Percentiles rank a stretch among this genome's conserved stretches.
Evolutionary conservation across 1,139 yeast genomes (phyloP).

Genomic region (Yamadazyma sp.): DNA sequence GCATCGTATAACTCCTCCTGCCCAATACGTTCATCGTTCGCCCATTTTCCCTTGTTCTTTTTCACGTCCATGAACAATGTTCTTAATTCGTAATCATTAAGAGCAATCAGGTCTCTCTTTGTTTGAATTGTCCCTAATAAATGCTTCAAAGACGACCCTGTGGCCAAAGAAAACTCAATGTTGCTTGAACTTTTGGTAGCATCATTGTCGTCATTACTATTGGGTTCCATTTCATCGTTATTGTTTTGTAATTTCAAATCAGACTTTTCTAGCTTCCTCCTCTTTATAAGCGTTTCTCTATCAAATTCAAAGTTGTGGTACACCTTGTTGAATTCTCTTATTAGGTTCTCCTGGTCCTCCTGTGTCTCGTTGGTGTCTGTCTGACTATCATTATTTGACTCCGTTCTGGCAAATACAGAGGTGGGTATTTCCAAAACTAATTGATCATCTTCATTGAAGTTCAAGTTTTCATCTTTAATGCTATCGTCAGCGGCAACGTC

Average conservation of each 20-base stretch:
- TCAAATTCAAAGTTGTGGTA: slow-evolving; percentile 88
- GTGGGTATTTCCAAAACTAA: slow-evolving; percentile 33
- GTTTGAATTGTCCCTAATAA: slow-evolving; percentile 75
- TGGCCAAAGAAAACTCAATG: slow-evolving; percentile 30
- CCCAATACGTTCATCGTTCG: slow-evolving; percentile 88
- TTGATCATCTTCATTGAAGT: slow-evolving; percentile 28
- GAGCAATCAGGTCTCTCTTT: slow-evolving; percentile 67
- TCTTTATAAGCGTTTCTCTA: slow-evolving; percentile 70
- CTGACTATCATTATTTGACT: slow-evolving; percentile 7
- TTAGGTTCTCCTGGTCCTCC: slow-evolving; percentile 40
- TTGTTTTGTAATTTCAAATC: slow-evolving; percentile 62
- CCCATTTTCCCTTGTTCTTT: slow-evolving; percentile 96
- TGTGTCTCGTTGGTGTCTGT: slow-evolving; percentile 3
- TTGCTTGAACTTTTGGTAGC: slow-evolving; percentile 27
- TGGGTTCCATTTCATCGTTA: slow-evolving; percentile 2
- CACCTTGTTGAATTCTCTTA: slow-evolving; percentile 52
- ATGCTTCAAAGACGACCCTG: slow-evolving; percentile 83
- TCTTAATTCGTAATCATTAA: slow-evolving; percentile 84
- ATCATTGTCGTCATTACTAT: slow-evolving; percentile 8
- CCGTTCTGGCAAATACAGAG: slow-evolving; percentile 19
- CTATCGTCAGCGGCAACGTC: too few relatives aligned
- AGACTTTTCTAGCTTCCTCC: slow-evolving; percentile 76
- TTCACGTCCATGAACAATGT: slow-evolving; percentile 88
- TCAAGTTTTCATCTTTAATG: slow-evolving; percentile 3
- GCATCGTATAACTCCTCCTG: slow-evolving; percentile 98